phyloP scores from a whole-genome alignment of 495 filamentous ascomycete genomes.

The Penicillium silybi region DNA sequence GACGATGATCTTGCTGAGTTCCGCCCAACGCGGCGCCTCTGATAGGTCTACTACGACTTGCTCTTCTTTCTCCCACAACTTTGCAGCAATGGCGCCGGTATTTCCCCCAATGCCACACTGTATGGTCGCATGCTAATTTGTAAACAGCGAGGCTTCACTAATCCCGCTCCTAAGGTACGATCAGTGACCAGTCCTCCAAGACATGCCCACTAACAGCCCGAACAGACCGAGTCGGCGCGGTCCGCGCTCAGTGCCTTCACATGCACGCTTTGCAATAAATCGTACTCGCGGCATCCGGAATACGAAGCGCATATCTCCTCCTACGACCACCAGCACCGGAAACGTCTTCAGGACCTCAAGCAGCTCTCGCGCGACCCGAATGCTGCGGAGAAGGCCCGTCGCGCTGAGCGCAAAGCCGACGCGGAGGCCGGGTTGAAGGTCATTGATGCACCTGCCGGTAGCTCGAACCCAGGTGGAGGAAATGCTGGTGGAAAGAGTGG shows the following conservation, averaged over 20 bases:
- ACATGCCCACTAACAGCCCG: background rate
- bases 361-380: constrained; percentile 56
- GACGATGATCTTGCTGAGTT: constrained; percentile 13
- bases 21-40: constrained; percentile 6
- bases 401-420: constrained; percentile 68
- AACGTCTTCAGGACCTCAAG: constrained; percentile 61
- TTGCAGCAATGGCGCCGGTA: constrained; percentile 13
- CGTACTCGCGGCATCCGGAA: constrained; percentile 58
- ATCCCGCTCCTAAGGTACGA: constrained; percentile 47
- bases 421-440: constrained; percentile 45
- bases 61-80: background rate
- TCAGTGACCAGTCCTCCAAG: background rate
- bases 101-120: background rate
- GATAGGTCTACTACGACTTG: constrained; percentile 7
- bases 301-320: constrained; percentile 59
- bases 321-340: constrained; percentile 61
- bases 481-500: constrained; percentile 12
- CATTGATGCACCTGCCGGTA: constrained; percentile 26
- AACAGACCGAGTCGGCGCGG: constrained; percentile 76
- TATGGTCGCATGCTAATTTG: background rate
- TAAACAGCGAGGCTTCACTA: constrained; percentile 43
- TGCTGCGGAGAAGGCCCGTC: constrained; percentile 57
- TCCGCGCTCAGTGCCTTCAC: constrained; percentile 88
- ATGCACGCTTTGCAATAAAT: constrained; percentile 61
- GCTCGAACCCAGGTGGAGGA: constrained; percentile 3